phyloP scores from a whole-genome alignment of 768 basidiomycete genomes.

The Tricholoma saponaceum region DNA sequence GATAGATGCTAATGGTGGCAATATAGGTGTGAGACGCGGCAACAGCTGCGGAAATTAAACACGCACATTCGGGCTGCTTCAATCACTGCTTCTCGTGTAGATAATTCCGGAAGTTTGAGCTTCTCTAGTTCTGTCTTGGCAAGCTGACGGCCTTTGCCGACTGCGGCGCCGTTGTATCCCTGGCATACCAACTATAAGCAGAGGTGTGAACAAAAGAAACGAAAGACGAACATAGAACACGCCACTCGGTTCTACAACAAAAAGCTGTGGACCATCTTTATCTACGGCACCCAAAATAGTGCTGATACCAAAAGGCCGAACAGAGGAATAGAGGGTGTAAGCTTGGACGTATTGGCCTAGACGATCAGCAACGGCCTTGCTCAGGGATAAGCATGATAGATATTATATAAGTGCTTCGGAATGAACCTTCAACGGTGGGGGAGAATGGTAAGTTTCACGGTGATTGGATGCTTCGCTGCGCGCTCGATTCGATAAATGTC shows the following conservation, averaged over 20 bases:
- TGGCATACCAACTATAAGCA: conserved; percentile 22
- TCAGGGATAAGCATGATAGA: neutral
- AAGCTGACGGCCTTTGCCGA: conserved; percentile 95
- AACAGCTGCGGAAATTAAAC: neutral
- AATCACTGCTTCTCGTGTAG: conserved; percentile 79
- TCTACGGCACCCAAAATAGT: conserved; percentile 89
- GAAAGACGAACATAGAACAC: conserved; percentile 69
- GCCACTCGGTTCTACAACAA: conserved; percentile 93
- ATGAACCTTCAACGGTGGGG: conserved; percentile 75
- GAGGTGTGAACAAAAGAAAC: neutral
- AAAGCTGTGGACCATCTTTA: conserved; percentile 81
- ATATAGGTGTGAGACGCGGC: neutral
- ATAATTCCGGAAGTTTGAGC: conserved; percentile 78
- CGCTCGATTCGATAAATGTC: conserved; percentile 80
- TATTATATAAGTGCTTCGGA: neutral
- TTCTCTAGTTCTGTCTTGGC: conserved; percentile 99
- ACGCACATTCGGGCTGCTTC: conserved; percentile 95
- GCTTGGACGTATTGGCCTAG: conserved; percentile 88
- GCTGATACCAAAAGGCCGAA: conserved; percentile 94
- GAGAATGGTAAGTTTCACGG: conserved; percentile 68
- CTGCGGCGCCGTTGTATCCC: conserved; percentile 96
- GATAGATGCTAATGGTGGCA: conserved; percentile 69
- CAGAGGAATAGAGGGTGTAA: conserved; percentile 97
- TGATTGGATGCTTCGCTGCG: conserved; percentile 77
- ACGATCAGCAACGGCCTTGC: conserved; percentile 55